Evolutionary conservation across 331 rosid species (phyloP), one percentile per base, ranked within the genome.

Genomic region (Erythrophleum ivorense): DNA sequence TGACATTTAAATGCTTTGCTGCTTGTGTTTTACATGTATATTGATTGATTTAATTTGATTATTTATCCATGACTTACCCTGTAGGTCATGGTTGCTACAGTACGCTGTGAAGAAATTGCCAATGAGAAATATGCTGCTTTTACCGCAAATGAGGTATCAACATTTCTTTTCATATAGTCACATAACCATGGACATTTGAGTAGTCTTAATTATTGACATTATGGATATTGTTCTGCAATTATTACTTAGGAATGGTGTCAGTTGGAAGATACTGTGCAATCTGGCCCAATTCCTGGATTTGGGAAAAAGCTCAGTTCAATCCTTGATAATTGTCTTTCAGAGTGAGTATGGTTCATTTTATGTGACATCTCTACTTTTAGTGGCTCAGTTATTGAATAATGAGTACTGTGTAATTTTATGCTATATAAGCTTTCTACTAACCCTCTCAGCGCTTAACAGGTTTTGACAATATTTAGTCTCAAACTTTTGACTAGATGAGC

Each of bases 51-150:
- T 14, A 65, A 38, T 16, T 62, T 78, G 45, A 10, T 60, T 38
- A 50, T 36, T 54, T 70, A 67, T 82, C 43, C 67, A 50, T 73
- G 60, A 63, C 76, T 72, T 73, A 55, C 66, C 66, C 38, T 73
- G 40, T 78, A 94, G 98, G 97, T 94, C 71, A 92, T 94, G 98
- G 98, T 92, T 82, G 98, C 98, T 59, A 92, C 97, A 36, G 97
- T 94, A 59, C 90, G 98, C 13, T 94, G 98, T 88, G 97, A 92
- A 88, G 97, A 92, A 88, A 94, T 94, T 81, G 93, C 92, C 54
- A 84, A 87, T 52, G 98, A 94, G 76, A 94, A 91, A 84, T 84
- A 82, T 87, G 75, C 86, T 9, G 70, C 85, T 82, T 88, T 92
- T 85, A 71, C 85, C 29, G 73, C 86, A 73, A 91, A 94, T 85